These are phyloP conservation scores for Pseudogymnoascus sp. DNA, from an alignment of 2,329 filamentous ascomycete species.

Conservation along the genomic window DNA sequence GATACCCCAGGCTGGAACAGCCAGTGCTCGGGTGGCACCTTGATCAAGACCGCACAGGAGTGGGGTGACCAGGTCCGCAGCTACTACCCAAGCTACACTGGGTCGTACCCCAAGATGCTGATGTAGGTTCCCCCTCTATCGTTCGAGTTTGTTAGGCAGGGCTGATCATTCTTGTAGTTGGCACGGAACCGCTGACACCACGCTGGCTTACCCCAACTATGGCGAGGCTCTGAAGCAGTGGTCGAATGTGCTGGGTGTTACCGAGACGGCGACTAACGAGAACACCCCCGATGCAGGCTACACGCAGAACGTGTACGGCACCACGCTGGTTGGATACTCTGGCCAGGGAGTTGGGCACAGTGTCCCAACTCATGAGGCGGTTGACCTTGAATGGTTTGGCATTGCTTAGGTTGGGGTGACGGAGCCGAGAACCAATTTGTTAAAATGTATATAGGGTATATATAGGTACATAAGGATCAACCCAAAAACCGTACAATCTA, in stretches of 20 bases:
- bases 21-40: slow-evolving; percentile 33
- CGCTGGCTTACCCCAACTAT: slow-evolving; percentile 32
- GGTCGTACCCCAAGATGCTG: slow-evolving; percentile 32
- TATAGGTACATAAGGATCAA: background rate
- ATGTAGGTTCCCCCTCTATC: slow-evolving; percentile 13
- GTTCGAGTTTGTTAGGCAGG: background rate
- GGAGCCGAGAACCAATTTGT: background rate
- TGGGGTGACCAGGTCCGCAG: slow-evolving; percentile 40
- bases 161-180: slow-evolving; percentile 19
- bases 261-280: slow-evolving; percentile 11
- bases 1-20: slow-evolving; percentile 41
- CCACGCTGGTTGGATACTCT: slow-evolving; percentile 25
- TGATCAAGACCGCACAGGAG: slow-evolving; percentile 29
- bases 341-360: slow-evolving; percentile 27
- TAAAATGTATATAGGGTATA: background rate
- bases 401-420: slow-evolving; percentile 5
- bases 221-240: slow-evolving; percentile 38
- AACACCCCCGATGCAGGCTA: slow-evolving; percentile 24
- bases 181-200: slow-evolving; percentile 32
- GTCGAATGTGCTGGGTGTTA: slow-evolving; percentile 35
- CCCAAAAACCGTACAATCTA: background rate
- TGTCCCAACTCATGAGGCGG: slow-evolving; percentile 23
- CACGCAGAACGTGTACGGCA: slow-evolving; percentile 28
- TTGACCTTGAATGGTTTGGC: slow-evolving; percentile 22
- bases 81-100: slow-evolving; percentile 32